A percentile compares a stretch with the other conserved stretches of the same genome.
These are phyloP conservation scores for Cystobasidiopsis lactophilus DNA, from an alignment of 768 basidiomycete genomes.

Conservation along the genomic window DNA sequence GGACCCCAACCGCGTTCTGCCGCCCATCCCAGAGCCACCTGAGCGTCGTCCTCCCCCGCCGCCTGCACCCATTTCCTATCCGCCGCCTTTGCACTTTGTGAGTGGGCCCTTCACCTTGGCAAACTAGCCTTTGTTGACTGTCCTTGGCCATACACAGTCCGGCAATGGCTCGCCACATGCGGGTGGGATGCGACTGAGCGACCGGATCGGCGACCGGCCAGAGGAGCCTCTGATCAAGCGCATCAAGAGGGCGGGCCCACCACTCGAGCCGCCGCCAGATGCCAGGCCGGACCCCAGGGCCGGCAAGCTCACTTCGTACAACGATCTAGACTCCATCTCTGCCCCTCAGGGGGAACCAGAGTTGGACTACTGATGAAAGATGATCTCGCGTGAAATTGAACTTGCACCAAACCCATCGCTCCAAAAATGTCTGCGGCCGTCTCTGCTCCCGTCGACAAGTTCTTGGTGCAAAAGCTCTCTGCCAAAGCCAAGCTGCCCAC, in stretches of 20 bases:
- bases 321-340: slow-evolving; percentile 4
- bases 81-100: no score
- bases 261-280: slow-evolving; percentile 4
- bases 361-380: neutral
- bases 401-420: no score
- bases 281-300: slow-evolving; percentile 6
- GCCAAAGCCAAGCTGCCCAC: slow-evolving; percentile 64
- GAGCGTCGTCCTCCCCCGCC: neutral
- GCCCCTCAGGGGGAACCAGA: slow-evolving; percentile 1
- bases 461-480: slow-evolving; percentile 68
- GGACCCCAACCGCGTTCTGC: slow-evolving; percentile 75
- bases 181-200: neutral
- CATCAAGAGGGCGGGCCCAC: slow-evolving; percentile 1
- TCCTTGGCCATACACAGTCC: neutral
- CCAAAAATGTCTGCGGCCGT: neutral
- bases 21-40: slow-evolving; percentile 32
- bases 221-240: neutral
- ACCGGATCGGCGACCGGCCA: neutral
- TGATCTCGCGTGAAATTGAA: no score
- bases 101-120: no score
- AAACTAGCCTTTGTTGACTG: neutral
- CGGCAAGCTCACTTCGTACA: slow-evolving; percentile 2
- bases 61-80: no score
- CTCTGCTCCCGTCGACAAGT: slow-evolving; percentile 14
- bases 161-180: neutral